Percentiles rank a stretch among this genome's conserved stretches.
These are phyloP conservation scores for Aspergillus affinis DNA, from an alignment of 495 filamentous ascomycete genomes.

Conservation along the genomic window DNA sequence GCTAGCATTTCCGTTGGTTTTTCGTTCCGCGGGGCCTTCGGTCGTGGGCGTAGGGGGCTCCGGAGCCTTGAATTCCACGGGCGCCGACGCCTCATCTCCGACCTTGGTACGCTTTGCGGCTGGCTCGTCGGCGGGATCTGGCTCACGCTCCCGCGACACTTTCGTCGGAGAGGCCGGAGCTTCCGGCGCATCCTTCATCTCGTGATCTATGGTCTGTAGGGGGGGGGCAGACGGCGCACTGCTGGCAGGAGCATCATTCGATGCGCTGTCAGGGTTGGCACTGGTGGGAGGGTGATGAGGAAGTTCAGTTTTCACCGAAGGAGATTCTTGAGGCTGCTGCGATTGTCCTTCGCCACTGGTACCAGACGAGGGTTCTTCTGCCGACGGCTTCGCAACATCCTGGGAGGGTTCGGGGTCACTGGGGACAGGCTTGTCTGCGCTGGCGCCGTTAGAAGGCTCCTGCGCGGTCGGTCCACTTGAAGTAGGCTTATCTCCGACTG, in stretches of 20 bases:
- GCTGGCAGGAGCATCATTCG: constrained; percentile 8
- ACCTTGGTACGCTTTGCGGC: constrained; percentile 76
- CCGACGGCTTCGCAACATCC: constrained; percentile 11
- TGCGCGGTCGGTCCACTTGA: constrained; percentile 3
- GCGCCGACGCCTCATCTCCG: constrained; percentile 35
- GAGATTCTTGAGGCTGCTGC: constrained; percentile 10
- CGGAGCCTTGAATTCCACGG: constrained; percentile 38
- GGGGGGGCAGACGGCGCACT: constrained; percentile 18
- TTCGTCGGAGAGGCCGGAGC: constrained; percentile 52
- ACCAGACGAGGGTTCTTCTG: constrained; percentile 5
- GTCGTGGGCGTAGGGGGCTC: constrained; percentile 32
- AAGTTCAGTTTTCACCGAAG: constrained; percentile 31
- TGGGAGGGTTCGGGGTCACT: constrained; percentile 22
- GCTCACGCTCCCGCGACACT: constrained; percentile 67
- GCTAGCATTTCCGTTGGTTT: constrained; percentile 22
- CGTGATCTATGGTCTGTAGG: constrained; percentile 32
- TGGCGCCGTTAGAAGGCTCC: constrained; percentile 8
- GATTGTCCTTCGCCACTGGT: constrained; percentile 5
- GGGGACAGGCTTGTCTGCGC: constrained; percentile 14
- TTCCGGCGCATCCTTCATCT: constrained; percentile 42
- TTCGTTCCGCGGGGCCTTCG: constrained; percentile 16
- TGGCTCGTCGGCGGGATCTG: constrained; percentile 68
- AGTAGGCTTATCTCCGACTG: constrained; percentile 7
- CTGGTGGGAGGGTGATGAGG: constrained; percentile 35
- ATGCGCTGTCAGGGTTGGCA: constrained; percentile 8